These are phyloP conservation scores for Metarhizium sp. DNA, from an alignment of 2,329 filamentous ascomycete species.

Conservation along the genomic window DNA sequence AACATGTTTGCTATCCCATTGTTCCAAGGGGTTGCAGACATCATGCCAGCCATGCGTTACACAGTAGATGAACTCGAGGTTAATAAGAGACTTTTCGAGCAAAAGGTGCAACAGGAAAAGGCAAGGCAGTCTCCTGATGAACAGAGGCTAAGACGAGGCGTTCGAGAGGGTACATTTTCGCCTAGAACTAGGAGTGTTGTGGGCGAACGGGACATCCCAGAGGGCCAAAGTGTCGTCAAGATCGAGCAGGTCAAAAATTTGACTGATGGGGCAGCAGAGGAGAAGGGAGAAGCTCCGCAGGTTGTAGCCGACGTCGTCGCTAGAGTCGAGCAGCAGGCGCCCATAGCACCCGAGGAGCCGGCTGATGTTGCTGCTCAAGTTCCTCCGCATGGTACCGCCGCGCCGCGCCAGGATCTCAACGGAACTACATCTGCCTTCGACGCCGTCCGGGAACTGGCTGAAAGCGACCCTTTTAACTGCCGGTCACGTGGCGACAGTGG, in stretches of 20 bases:
- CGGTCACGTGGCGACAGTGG: conserved; percentile 21
- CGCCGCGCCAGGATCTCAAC: conserved; percentile 29
- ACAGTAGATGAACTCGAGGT: conserved; percentile 70
- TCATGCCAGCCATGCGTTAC: conserved; percentile 78
- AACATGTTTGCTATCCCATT: conserved; percentile 88
- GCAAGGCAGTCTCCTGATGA: conserved; percentile 31
- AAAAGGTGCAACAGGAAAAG: conserved; percentile 55
- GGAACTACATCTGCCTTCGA: conserved; percentile 36
- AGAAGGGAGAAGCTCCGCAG: conserved; percentile 13
- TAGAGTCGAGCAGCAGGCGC: conserved; percentile 13
- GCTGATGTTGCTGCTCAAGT: background rate
- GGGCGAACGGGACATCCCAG: conserved; percentile 16
- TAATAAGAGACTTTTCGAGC: conserved; percentile 69
- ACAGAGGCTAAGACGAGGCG: conserved; percentile 23
- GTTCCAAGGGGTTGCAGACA: conserved; percentile 78
- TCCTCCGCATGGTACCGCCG: background rate
- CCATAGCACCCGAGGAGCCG: conserved; percentile 5
- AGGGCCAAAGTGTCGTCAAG: conserved; percentile 10
- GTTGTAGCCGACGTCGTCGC: conserved; percentile 14
- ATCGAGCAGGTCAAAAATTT: conserved; percentile 11
- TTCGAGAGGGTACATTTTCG: conserved; percentile 33
- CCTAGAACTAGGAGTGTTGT: conserved; percentile 35
- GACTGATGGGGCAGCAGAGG: conserved; percentile 13
- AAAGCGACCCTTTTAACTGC: conserved; percentile 39
- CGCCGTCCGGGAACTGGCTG: conserved; percentile 35